Evolutionary conservation across 352 stramenopile species (phyloP).

Genomic region (Phytophthora ohioensis): DNA sequence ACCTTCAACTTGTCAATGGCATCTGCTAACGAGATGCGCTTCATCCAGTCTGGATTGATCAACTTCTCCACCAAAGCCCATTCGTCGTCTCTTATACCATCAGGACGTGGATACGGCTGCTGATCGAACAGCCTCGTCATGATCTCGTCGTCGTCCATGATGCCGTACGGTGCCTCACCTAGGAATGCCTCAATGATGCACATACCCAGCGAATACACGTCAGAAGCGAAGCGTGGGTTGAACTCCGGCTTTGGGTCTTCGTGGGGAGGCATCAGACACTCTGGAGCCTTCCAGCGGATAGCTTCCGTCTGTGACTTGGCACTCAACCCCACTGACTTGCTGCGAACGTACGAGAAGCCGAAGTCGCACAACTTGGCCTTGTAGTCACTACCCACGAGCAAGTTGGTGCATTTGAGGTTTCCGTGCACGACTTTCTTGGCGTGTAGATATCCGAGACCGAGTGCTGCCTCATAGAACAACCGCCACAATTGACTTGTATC

Average conservation of each 20-base stretch:
- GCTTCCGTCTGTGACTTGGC: background rate
- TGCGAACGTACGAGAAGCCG: background rate
- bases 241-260: background rate
- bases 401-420: conserved; percentile 11
- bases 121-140: conserved; percentile 11
- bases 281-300: conserved; percentile 11
- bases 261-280: conserved; percentile 6
- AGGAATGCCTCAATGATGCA: conserved; percentile 15
- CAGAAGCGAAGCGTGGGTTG: conserved; percentile 11
- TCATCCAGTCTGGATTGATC: conserved; percentile 10
- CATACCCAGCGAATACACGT: conserved; percentile 19
- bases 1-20: conserved; percentile 20
- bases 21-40: conserved; percentile 16
- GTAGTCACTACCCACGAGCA: background rate
- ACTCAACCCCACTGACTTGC: background rate
- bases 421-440: background rate
- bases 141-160: conserved; percentile 1
- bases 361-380: conserved; percentile 12
- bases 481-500: conserved; percentile 7
- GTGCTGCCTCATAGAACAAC: conserved; percentile 2
- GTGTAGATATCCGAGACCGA: conserved; percentile 1
- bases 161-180: conserved; percentile 12
- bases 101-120: conserved; percentile 18
- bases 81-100: conserved; percentile 25
- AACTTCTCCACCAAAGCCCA: conserved; percentile 24